Conservation (phyloP, 176 grass and related monocot genomes). For the Carex myosuroides region DNA sequence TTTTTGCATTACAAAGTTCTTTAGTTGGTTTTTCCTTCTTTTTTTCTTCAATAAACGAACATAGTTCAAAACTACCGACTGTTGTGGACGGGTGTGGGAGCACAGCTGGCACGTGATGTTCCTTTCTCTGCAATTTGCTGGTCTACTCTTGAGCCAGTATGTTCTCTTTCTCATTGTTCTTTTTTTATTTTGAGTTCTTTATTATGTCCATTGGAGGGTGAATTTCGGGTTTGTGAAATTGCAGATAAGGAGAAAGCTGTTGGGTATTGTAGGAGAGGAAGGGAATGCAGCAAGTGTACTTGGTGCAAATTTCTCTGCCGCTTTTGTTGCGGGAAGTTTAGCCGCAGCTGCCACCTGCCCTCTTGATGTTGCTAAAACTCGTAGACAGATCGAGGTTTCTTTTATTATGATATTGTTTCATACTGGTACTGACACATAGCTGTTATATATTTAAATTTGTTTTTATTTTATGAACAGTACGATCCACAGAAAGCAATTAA, state of each 20-base stretch:
- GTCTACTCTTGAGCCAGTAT: slow-evolving; percentile 87
- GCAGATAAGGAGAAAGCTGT: slow-evolving; percentile 65
- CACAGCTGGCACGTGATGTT: slow-evolving; percentile 90
- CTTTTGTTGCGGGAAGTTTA: slow-evolving; percentile 87
- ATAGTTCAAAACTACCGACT: slow-evolving; percentile 78
- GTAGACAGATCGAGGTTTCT: slow-evolving; percentile 92
- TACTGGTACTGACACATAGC: neutral
- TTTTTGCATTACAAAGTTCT: neutral
- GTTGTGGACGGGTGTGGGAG: slow-evolving; percentile 89
- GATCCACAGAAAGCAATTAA: slow-evolving; percentile 73
- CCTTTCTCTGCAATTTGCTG: slow-evolving; percentile 98
- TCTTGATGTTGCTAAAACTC: slow-evolving; percentile 92
- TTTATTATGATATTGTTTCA: slow-evolving; percentile 1
- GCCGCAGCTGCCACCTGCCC: slow-evolving; percentile 93
- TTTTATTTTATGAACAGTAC: slow-evolving; percentile 40
- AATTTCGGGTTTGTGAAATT: slow-evolving; percentile 10
- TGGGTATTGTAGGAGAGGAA: slow-evolving; percentile 75
- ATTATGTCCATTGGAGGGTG: neutral
- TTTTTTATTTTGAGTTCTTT: neutral
- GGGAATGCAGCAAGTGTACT: slow-evolving; percentile 56
- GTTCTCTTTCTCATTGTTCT: neutral
- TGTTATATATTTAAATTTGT: neutral
- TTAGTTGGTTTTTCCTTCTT: neutral
- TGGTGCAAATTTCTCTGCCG: slow-evolving; percentile 85
- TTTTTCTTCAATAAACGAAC: slow-evolving; percentile 10